Evolutionary conservation across 192 early-diverging fungal genomes (phyloP), one percentile per base, ranked within the genome.

Genomic region (Mortierella antarctica): DNA sequence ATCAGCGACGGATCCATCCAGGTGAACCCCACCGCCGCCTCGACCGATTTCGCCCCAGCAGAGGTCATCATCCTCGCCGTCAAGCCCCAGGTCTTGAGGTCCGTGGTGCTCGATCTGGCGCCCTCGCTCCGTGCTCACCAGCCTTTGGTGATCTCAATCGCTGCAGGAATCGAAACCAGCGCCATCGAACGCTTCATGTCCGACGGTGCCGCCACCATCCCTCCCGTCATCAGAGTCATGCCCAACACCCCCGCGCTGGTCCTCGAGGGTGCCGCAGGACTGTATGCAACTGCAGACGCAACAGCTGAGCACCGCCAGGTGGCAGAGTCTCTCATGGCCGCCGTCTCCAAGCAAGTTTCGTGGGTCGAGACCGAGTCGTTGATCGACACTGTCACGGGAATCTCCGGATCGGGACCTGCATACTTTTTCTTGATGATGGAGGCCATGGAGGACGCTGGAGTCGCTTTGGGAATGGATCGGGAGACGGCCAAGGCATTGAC

Each of bases 351-450:
- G 84, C 80, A 89, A 67, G 88, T 91, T 13, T 90, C 89, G 65
- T 98, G 95, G 95, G 93, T 97, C 20, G 90, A 93, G n/a, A 73
- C 82, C 12, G 96, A 98, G 70, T 54, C 69, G 0, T 85, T 92
- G 58, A 89, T 98, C 58, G 97, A 98, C 73, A 91, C 96, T 7
- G 96, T 97, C 31, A 96, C 95, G 2, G 94, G 91, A 8, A 85
- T 96, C 44, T 93, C 92, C 57, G 95, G 97, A 18, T 93, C 92
- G 40, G 97, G 97, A 14, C 97, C 97, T 10, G 97, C 97, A 14
- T 98, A 98, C 82, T 98, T 98, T 79, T 98, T 98, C 83, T 84
- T 96, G 73, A 85, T 98, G 63, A 89, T 96, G 82, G 96, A 96
- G 84, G 91, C 91, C 2, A 92, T 96, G 87, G 91, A 95, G 82